phyloP scores from a whole-genome alignment of 805 yeast genomes.

The Candida dajiaensis region DNA sequence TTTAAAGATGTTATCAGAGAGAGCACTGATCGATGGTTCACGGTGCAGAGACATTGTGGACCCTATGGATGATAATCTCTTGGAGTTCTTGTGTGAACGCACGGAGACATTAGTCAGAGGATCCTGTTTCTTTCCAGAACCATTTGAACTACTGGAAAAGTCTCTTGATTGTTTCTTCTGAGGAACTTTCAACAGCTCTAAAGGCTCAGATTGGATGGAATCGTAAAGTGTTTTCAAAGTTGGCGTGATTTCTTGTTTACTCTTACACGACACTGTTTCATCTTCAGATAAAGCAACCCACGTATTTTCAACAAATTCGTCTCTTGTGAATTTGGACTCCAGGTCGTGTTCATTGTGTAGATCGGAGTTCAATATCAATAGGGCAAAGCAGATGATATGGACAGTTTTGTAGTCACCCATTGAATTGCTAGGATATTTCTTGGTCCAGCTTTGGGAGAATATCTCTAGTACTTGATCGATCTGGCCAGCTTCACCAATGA shows the following conservation, averaged over 20 bases:
- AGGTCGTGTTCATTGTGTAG: constrained; percentile 46
- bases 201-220: constrained; percentile 25
- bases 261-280: not conserved
- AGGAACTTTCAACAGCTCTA: constrained; percentile 12
- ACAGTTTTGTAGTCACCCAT: constrained; percentile 51
- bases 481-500: constrained; percentile 79
- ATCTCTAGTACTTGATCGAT: constrained; percentile 68
- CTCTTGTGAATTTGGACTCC: constrained; percentile 33
- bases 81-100: constrained; percentile 15
- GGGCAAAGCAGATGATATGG: constrained; percentile 65
- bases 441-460: constrained; percentile 59
- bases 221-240: constrained; percentile 29
- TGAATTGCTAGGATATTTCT: constrained; percentile 41
- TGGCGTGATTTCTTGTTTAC: constrained; percentile 7
- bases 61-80: constrained; percentile 22
- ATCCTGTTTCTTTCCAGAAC: not conserved
- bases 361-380: constrained; percentile 72
- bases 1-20: constrained; percentile 22
- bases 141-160: constrained; percentile 8
- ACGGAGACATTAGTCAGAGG: constrained; percentile 17
- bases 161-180: constrained; percentile 1
- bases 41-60: constrained; percentile 12
- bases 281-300: constrained; percentile 35
- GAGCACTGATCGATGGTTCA: constrained; percentile 2
- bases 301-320: constrained; percentile 46